A percentile compares a stretch with the other conserved stretches of the same genome.
phyloP scores from a whole-genome alignment of 257 asterid species.

The Parsonsia alboflavescens region DNA sequence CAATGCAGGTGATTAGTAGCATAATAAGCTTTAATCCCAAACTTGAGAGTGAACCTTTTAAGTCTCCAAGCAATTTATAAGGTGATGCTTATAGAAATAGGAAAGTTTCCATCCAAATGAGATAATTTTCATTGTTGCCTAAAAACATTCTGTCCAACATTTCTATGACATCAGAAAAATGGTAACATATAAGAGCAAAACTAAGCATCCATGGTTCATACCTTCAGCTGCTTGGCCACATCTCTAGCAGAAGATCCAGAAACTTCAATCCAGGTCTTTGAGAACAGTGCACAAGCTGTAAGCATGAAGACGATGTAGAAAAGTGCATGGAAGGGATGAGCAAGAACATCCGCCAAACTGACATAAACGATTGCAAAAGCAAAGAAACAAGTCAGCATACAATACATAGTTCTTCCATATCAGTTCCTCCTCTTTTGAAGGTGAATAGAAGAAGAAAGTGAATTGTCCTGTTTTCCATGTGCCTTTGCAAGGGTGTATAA shows the following conservation, averaged over 20 bases:
- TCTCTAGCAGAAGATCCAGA: slow-evolving; percentile 90
- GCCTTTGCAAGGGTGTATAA: not conserved
- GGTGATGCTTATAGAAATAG: not conserved
- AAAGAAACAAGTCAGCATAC: not conserved
- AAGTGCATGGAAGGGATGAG: slow-evolving; percentile 85
- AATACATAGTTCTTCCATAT: not conserved
- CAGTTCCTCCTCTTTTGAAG: not conserved
- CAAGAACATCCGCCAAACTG: slow-evolving; percentile 64
- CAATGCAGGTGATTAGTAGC: too few relatives aligned
- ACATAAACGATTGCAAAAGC: slow-evolving; percentile 2
- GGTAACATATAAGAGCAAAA: not conserved
- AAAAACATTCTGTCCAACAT: not conserved
- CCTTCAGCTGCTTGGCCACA: slow-evolving; percentile 91
- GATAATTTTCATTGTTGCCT: not conserved
- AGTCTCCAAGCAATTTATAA: not conserved
- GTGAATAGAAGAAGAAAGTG: not conserved
- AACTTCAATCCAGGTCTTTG: slow-evolving; percentile 91
- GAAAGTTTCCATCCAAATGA: not conserved
- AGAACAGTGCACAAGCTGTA: slow-evolving; percentile 83
- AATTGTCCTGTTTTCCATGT: not conserved
- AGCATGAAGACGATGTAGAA: slow-evolving; percentile 81
- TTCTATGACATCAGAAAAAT: not conserved
- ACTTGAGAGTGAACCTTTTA: not conserved
- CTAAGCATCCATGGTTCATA: slow-evolving; percentile 10
- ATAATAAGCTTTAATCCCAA: not conserved